Base-by-base conservation (phyloP, 768 basidiomycete species). In the Butyriboletus loyo region DNA sequence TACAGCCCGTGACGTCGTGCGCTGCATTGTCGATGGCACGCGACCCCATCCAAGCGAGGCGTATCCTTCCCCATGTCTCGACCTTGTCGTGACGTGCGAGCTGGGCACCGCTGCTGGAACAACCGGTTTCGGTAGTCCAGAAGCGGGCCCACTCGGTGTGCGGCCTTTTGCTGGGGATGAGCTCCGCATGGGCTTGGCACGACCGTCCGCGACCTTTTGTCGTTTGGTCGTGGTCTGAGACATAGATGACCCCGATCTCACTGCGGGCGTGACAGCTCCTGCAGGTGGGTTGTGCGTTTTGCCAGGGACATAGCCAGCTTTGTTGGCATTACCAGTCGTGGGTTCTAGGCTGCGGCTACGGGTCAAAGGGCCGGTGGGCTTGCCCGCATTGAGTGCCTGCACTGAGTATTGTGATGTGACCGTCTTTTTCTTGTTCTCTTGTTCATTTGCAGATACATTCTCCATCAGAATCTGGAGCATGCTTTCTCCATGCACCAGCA, bases 401-500 rank as follows among this genome's bases (percentile, higher is more conserved):
- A 61, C 28, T 30, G 68, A 70, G 34, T 69, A 69, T 43, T 69
- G 67, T n/a, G 67, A 69, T 3, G 62, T 70, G 22, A 76, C 57
- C 28, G 72, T 69, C 62, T 75, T 80, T 57, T 80, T 80, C 64
- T 81, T 84, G 69, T 90, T 92, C 73, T 95, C 93, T 71, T 93
- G 92, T 55, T 86, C 86, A 15, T 79, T 77, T 9, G 86, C 81
- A 45, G 85, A 82, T 41, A 86, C 71, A 7, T 78, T 83, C 58
- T 89, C 85, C 74, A 86, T 81, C 35, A 99, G 81, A 46, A 87
- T 73, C 46, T 86, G 85, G 43, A 95, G 68, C 60, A 98, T 86
- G 58, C 87, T 83, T 57, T 86, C 79, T 9, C 94, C 95, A 52
- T 91, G 82, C 3, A 97, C 88, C 47, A 90, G 77, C 79, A 98